Evolutionary conservation across 495 filamentous ascomycete genomes (phyloP).

Genomic region (Cladorrhinum samala): DNA sequence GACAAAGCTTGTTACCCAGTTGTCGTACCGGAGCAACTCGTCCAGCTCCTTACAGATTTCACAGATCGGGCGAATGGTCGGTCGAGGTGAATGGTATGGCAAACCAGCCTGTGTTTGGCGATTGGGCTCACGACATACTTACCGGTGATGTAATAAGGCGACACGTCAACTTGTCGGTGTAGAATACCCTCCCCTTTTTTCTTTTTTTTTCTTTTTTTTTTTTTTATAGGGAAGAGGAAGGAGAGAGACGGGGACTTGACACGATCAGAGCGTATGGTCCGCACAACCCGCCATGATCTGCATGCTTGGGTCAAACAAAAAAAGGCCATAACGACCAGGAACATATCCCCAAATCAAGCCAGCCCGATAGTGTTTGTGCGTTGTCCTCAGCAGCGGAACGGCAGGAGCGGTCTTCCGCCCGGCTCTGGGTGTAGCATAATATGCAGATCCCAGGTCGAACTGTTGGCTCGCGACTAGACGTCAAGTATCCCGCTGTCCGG

Average conservation of each 20-base stretch:
- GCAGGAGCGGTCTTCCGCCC: conserved; percentile 3
- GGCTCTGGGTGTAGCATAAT: not conserved
- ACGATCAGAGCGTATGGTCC: conserved; percentile 1
- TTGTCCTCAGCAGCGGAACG: conserved; percentile 3
- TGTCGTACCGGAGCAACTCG: not conserved
- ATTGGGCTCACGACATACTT: conserved; percentile 19
- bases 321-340: conserved; percentile 13
- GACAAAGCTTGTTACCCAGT: conserved; percentile 1
- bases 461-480: conserved; percentile 19
- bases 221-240: not conserved
- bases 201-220: too few species aligned
- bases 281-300: conserved; percentile 18
- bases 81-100: not conserved
- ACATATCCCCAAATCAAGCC: conserved; percentile 11
- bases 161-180: conserved; percentile 34
- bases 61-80: conserved; percentile 3
- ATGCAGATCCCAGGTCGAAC: conserved; percentile 10
- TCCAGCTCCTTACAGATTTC: not conserved
- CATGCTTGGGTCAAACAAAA: conserved; percentile 28
- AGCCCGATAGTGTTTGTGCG: conserved; percentile 14
- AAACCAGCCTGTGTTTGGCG: conserved; percentile 18
- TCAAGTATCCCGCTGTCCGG: conserved; percentile 3
- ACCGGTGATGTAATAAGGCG: conserved; percentile 18
- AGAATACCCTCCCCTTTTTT: too few species aligned
- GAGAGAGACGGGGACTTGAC: conserved; percentile 1